Evolutionary conservation across 805 yeast species (phyloP), one percentile per base, ranked within the genome.

Genomic region (Candida michaelii): DNA sequence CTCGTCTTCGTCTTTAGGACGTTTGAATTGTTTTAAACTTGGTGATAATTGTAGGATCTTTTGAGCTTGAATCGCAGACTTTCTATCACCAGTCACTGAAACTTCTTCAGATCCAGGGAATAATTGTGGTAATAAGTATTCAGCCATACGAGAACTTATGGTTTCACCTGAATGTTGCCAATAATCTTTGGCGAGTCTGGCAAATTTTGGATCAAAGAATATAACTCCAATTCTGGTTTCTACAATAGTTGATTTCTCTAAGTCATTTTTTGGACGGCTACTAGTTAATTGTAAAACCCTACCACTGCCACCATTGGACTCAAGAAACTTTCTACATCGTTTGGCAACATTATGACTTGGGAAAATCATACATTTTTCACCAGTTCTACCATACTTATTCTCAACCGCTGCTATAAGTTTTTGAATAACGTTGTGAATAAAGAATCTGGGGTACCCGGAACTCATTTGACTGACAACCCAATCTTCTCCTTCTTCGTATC

Each of bases 151-250:
- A 27, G 96, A 87, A 12, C 96, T 87, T 19, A 93, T 78, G n/a
- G 97, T 96, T 62, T 91, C 97, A 19, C 99, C 99, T 0, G 96
- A 72, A 56, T 90, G 97, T 61, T 91, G 97, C 99, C 99, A 93
- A 65, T 88, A 93, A 53, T 80, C 80, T 58, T 88, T 89, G 30
- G 93, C 90, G 3, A 85, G 60, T 1, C 78, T 61, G 48, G 72
- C 80, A 45, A 74, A 80, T 3, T 71, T 67, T 1, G 69, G 61
- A 1, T 87, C 87, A 55, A 85, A 86, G 47, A 93, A 82, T n/a
- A 89, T 88, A 15, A 80, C 85, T 0, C 90, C 84, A 42, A 91
- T 77, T 30, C 77, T 77, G 11, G 89, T 79, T 52, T 83, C 90
- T 19, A 80, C 68, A 45, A 80, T 73, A 47, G 73, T 74, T 1